Evolutionary conservation across 208 protist species (phyloP).

Genomic region (Crithidia acanthocephali): DNA sequence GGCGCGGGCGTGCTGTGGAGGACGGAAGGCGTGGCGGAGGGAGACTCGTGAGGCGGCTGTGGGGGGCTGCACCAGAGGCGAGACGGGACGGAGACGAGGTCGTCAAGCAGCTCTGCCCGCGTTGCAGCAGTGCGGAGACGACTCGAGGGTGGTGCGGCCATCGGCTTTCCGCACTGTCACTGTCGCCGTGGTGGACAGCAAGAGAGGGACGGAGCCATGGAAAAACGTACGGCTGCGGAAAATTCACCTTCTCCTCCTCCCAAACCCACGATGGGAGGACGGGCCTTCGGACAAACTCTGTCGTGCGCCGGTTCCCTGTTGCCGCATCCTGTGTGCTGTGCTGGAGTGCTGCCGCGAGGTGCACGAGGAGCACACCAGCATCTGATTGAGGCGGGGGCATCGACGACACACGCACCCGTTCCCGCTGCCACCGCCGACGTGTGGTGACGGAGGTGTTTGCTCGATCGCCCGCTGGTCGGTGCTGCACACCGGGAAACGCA

Average conservation of each 20-base stretch:
- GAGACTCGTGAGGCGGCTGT: neutral
- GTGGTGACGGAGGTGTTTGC: neutral
- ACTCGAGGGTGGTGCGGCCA: neutral
- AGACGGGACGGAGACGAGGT: neutral
- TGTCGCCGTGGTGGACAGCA: neutral
- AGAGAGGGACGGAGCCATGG: neutral
- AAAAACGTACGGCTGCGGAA: neutral
- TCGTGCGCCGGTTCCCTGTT: neutral
- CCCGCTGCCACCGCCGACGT: slow-evolving; percentile 10
- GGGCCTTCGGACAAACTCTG: neutral
- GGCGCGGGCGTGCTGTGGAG: too few relatives aligned
- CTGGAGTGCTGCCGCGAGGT: neutral
- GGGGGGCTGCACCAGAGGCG: neutral
- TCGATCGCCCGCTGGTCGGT: neutral
- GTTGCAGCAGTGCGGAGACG: slow-evolving; percentile 6
- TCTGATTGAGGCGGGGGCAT: slow-evolving; percentile 8
- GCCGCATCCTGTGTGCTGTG: neutral
- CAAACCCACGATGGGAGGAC: neutral
- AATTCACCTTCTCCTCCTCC: neutral
- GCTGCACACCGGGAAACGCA: too few relatives aligned
- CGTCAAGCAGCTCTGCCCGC: slow-evolving; percentile 5
- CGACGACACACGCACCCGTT: neutral
- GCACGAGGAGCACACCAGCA: slow-evolving; percentile 1
- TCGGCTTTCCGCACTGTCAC: neutral
- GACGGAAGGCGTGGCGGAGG: too few relatives aligned